phyloP scores from a whole-genome alignment of 2,329 filamentous ascomycete genomes.

The Fusarium keratoplasticum region DNA sequence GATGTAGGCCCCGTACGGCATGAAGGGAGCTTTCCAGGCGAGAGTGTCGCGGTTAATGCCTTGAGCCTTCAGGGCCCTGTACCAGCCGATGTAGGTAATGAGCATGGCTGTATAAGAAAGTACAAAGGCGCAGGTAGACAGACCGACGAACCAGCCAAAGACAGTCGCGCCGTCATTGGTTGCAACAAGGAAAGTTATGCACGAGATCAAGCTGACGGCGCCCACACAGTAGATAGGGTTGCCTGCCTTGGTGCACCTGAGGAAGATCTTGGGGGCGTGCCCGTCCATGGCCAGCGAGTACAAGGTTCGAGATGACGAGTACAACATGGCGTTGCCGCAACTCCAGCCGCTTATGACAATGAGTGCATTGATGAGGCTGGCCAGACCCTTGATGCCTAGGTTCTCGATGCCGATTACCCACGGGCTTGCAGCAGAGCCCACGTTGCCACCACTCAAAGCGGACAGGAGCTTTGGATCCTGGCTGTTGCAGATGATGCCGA shows the following conservation, averaged over 20 bases:
- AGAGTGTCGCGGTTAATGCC: neutral
- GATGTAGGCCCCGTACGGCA: neutral
- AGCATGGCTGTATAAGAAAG: neutral
- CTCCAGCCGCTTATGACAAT: neutral
- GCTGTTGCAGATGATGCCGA: constrained; percentile 4
- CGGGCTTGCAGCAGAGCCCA: neutral
- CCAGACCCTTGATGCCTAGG: neutral
- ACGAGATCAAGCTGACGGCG: neutral
- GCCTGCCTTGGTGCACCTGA: neutral
- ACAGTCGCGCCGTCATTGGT: neutral
- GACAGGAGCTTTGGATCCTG: neutral
- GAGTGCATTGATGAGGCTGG: neutral
- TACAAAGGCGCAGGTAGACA: neutral
- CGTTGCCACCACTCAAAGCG: neutral
- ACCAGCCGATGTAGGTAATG: neutral
- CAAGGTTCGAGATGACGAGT: neutral
- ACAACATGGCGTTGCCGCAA: neutral
- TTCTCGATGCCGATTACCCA: neutral
- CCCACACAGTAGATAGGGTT: neutral
- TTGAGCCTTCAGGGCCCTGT: neutral
- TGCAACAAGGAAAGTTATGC: neutral
- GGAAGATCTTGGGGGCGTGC: neutral
- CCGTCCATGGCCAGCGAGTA: neutral
- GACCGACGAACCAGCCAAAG: neutral
- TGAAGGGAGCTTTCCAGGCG: neutral